Evolutionary conservation across 1,284 basidiomycete species (phyloP).

Genomic region (Wallemia hederae): DNA sequence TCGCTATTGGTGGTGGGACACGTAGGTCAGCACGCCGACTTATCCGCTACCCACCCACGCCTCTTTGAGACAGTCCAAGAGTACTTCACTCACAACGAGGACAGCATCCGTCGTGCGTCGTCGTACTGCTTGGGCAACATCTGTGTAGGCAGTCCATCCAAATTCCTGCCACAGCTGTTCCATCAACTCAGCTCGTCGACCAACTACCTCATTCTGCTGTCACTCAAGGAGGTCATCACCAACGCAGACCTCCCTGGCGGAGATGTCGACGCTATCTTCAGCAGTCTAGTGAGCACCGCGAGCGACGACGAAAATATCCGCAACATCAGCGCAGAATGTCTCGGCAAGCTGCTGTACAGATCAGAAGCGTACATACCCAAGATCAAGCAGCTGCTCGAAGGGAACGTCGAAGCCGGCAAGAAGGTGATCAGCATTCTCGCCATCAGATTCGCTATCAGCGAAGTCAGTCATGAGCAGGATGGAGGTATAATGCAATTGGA

Average conservation of each 20-base stretch:
- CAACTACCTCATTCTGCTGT: constrained; percentile 52
- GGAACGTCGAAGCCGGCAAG: neutral
- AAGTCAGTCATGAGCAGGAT: neutral
- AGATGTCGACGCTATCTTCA: neutral
- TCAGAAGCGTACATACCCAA: neutral
- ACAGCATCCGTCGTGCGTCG: constrained; percentile 45
- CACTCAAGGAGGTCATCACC: constrained; percentile 82
- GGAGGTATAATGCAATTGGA: constrained; percentile 1
- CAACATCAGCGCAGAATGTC: constrained; percentile 82
- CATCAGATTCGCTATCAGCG: constrained; percentile 1
- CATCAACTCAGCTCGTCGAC: constrained; percentile 34
- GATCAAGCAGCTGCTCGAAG: neutral
- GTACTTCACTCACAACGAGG: constrained; percentile 41
- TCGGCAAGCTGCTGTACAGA: constrained; percentile 33
- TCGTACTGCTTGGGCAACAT: constrained; percentile 38
- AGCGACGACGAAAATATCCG: constrained; percentile 66
- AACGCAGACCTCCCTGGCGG: constrained; percentile 30
- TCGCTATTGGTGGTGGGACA: neutral
- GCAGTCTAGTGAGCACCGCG: constrained; percentile 14
- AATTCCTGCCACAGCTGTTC: constrained; percentile 60
- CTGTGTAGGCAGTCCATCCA: constrained; percentile 58
- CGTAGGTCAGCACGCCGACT: neutral
- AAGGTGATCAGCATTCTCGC: constrained; percentile 1
- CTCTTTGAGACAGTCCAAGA: constrained; percentile 43
- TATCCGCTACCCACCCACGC: constrained; percentile 27